phyloP scores from a whole-genome alignment of 306 rosid species.

The Herpetospermum pedunculosum region DNA sequence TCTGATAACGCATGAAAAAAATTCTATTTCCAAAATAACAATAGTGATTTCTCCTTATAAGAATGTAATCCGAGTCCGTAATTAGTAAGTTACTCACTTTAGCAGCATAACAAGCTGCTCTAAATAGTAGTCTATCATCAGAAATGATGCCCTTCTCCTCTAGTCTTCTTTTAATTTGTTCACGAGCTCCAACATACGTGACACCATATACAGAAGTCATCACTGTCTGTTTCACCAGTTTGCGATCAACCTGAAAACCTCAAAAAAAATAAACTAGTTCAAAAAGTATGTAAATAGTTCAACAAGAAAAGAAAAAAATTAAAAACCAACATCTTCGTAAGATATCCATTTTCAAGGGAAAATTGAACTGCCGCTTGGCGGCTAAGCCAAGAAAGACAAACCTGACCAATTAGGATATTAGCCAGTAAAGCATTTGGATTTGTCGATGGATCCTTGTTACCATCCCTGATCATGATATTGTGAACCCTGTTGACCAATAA shows the following conservation, averaged over 20 bases:
- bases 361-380: conserved; percentile 1
- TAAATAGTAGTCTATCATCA: conserved; percentile 51
- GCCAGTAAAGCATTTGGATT: conserved; percentile 59
- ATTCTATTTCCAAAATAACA: neutral
- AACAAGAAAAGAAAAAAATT: neutral
- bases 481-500: conserved; percentile 48
- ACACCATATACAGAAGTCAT: conserved; percentile 95
- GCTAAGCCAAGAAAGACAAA: conserved; percentile 14
- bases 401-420: conserved; percentile 60
- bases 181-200: conserved; percentile 78
- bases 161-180: conserved; percentile 76
- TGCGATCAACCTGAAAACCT: conserved; percentile 68
- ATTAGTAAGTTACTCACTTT: conserved; percentile 39
- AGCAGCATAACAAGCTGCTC: conserved; percentile 78
- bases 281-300: neutral
- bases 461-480: conserved; percentile 59
- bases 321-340: neutral
- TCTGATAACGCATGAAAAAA: neutral
- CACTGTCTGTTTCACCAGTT: conserved; percentile 79
- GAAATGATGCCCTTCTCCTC: conserved; percentile 66
- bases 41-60: neutral
- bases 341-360: neutral
- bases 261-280: conserved; percentile 18
- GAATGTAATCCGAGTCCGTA: neutral
- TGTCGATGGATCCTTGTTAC: conserved; percentile 48